Conservation (phyloP, 129 eudicot species). For the Silybum marianum region DNA sequence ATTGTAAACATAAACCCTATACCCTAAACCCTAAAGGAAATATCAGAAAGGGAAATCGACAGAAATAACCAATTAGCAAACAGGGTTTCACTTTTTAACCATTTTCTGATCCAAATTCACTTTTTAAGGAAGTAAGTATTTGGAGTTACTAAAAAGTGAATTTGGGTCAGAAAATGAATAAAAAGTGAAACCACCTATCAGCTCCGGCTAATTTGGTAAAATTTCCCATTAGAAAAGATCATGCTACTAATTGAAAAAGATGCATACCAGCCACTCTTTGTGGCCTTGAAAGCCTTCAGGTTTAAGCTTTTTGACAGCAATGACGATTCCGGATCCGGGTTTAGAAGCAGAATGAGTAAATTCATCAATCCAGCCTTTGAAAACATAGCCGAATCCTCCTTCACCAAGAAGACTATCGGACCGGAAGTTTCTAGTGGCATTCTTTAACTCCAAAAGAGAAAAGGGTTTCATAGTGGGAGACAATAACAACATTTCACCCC, state of each 20-base stretch:
- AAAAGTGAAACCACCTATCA: no score
- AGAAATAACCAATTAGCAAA: no score
- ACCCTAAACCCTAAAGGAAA: not conserved
- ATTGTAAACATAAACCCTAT: not conserved
- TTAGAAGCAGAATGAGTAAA: slow-evolving; percentile 61
- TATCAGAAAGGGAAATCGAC: not conserved
- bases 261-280: slow-evolving; percentile 94
- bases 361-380: slow-evolving; percentile 93
- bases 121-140: no score
- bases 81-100: no score
- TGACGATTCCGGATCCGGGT: slow-evolving; percentile 93
- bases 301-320: slow-evolving; percentile 94
- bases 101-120: no score
- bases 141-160: no score
- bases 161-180: no score
- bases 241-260: not conserved
- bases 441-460: slow-evolving; percentile 64
- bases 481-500: slow-evolving; percentile 62
- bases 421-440: slow-evolving; percentile 82
- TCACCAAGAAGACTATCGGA: slow-evolving; percentile 95
- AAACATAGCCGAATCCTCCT: slow-evolving; percentile 96
- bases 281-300: slow-evolving; percentile 98
- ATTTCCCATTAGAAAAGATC: not conserved
- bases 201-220: no score
- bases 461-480: slow-evolving; percentile 69